phyloP scores from a whole-genome alignment of 177 flowering plant species.

The Vitis hybrid region DNA sequence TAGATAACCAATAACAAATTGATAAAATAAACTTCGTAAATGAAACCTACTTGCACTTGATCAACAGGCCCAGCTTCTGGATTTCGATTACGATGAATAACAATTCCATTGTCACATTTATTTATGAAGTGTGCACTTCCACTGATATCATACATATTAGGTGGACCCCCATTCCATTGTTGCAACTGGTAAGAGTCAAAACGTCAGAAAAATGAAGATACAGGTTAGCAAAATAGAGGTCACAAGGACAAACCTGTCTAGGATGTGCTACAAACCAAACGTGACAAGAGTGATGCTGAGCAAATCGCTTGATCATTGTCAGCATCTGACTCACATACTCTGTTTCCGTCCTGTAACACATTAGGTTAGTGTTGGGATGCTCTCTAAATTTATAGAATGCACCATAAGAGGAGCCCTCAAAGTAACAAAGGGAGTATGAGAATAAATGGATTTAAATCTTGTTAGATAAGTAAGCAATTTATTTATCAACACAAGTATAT shows the following conservation, averaged over 20 bases:
- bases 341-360: conserved; percentile 82
- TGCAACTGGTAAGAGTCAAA: conserved; percentile 54
- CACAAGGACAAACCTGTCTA: conserved; percentile 57
- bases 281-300: conserved; percentile 94
- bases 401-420: not conserved
- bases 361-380: not conserved
- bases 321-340: conserved; percentile 99
- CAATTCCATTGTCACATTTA: conserved; percentile 99
- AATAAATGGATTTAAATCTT: too few species aligned
- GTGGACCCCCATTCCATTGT: conserved; percentile 79
- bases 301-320: conserved; percentile 84
- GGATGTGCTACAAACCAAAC: conserved; percentile 99
- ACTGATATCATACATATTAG: conserved; percentile 94
- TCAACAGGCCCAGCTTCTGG: conserved; percentile 73
- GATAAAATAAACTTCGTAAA: not conserved
- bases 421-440: too few species aligned
- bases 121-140: conserved; percentile 99
- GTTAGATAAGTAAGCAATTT: too few species aligned
- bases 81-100: conserved; percentile 92
- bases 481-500: too few species aligned
- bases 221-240: not conserved
- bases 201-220: conserved; percentile 10
- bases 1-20: not conserved
- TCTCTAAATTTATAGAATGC: not conserved
- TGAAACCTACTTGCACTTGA: conserved; percentile 63